Percentiles rank a stretch among this genome's conserved stretches.
phyloP scores from a whole-genome alignment of 768 basidiomycete species.

The Phanerochaete carnosa region DNA sequence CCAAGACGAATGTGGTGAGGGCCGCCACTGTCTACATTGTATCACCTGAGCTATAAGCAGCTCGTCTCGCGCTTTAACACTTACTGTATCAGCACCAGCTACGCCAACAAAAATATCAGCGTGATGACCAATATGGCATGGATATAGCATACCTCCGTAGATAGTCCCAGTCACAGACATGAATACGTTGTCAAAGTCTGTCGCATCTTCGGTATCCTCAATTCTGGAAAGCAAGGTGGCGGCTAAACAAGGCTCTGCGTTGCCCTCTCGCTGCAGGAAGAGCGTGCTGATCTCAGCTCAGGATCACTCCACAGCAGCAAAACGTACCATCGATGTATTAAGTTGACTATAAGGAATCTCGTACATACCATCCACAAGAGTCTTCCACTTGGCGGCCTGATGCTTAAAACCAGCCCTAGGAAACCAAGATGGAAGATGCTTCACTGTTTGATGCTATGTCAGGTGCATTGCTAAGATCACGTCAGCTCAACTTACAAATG shows the following conservation, averaged over 20 bases:
- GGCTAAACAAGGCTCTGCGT: not conserved
- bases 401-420: conserved; percentile 19
- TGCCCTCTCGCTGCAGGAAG: not conserved
- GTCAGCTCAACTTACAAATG: not conserved
- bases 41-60: not conserved
- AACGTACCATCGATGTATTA: not conserved
- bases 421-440: conserved; percentile 19
- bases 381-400: conserved; percentile 9
- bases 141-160: not conserved
- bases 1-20: conserved; percentile 19
- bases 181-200: not conserved
- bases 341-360: conserved; percentile 4
- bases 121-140: not conserved
- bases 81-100: not conserved
- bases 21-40: not conserved
- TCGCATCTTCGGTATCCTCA: not conserved
- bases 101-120: not conserved
- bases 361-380: conserved; percentile 2
- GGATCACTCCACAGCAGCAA: not conserved
- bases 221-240: not conserved
- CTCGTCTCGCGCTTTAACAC: not conserved
- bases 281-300: not conserved
- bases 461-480: not conserved
- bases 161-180: not conserved
- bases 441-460: conserved; percentile 15